A percentile compares a stretch with the other conserved stretches of the same genome.
Evolutionary conservation across 140 eudicot genomes (phyloP).

Genomic region (Bidens hawaiensis): DNA sequence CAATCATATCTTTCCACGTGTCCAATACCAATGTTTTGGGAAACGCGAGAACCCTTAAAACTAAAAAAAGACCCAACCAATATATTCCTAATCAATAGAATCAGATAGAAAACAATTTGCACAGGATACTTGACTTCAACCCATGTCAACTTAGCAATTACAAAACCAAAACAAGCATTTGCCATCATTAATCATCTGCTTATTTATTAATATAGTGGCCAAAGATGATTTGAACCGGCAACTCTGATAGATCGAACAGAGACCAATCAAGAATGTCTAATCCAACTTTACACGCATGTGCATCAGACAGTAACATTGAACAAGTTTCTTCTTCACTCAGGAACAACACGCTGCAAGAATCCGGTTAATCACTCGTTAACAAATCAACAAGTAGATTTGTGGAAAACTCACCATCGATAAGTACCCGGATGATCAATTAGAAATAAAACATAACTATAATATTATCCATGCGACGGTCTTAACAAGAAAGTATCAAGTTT

Average conservation of each 20-base stretch:
- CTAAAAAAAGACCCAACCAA: no score
- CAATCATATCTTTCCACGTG: constrained; percentile 15
- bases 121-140: not conserved
- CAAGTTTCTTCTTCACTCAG: not conserved
- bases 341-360: not conserved
- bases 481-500: not conserved
- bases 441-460: not conserved
- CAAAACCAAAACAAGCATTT: not conserved
- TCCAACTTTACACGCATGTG: not conserved
- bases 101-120: not conserved
- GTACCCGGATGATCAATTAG: not conserved
- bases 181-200: not conserved
- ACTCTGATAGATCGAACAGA: not conserved
- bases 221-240: not conserved
- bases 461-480: not conserved
- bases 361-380: not conserved
- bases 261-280: not conserved
- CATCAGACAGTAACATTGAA: not conserved
- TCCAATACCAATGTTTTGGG: not conserved
- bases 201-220: not conserved
- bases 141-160: not conserved
- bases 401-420: not conserved
- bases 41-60: not conserved
- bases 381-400: not conserved
- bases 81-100: not conserved